Conservation (phyloP, 2,329 filamentous ascomycete genomes). For the Ascomycota sp. region DNA sequence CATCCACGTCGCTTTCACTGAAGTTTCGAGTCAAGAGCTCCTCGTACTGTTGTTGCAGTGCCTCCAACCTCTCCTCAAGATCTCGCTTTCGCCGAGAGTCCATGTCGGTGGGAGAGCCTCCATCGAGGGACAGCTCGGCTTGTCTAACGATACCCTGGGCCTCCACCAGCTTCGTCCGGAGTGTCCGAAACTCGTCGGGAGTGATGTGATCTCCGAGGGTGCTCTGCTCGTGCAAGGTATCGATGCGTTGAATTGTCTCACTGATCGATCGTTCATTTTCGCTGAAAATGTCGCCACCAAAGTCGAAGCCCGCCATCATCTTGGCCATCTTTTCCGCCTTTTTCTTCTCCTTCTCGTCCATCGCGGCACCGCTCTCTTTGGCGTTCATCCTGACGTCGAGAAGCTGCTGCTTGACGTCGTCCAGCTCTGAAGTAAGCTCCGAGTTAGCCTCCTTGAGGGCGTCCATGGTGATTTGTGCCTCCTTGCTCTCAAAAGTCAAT, state of each 20-base stretch:
- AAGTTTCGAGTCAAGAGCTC: constrained; percentile 63
- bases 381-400: constrained; percentile 92
- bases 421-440: constrained; percentile 77
- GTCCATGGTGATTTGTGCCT: constrained; percentile 94
- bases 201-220: constrained; percentile 59
- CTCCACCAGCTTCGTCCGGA: constrained; percentile 64
- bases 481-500: constrained; percentile 86
- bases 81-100: constrained; percentile 51
- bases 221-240: constrained; percentile 57
- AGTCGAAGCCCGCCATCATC: constrained; percentile 98
- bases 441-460: constrained; percentile 87
- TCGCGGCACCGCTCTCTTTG: constrained; percentile 72
- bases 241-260: constrained; percentile 65
- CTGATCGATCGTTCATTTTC: constrained; percentile 77
- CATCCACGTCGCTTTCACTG: constrained; percentile 56
- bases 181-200: constrained; percentile 57
- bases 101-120: constrained; percentile 40
- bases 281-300: constrained; percentile 82
- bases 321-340: constrained; percentile 99
- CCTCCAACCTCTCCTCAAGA: constrained; percentile 54
- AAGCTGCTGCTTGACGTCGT: constrained; percentile 90
- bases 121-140: constrained; percentile 69
- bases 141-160: constrained; percentile 85
- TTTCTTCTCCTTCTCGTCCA: constrained; percentile 95
- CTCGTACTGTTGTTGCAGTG: constrained; percentile 68